Conservation (phyloP, 2,329 filamentous ascomycete species). For the Gaeumannomyces sp. region DNA sequence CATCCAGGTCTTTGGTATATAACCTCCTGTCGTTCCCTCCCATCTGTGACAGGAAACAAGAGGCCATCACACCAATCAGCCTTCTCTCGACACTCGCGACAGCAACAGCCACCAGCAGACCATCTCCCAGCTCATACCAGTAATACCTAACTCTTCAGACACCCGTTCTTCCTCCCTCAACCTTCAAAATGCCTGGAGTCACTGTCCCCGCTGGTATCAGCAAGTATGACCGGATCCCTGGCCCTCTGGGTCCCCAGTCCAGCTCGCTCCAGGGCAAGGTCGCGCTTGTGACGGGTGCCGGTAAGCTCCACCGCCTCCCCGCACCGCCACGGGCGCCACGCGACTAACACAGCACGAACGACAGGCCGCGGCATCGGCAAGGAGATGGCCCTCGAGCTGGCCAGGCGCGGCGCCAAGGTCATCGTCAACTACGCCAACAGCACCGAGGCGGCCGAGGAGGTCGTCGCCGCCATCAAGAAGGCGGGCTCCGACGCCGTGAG, state of each 20-base stretch:
- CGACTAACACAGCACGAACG: not conserved
- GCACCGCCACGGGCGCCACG: not conserved
- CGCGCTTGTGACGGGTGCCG: conserved; percentile 25
- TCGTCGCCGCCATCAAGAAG: conserved; percentile 17
- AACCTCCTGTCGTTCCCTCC: not conserved
- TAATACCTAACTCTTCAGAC: not conserved
- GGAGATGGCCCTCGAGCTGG: conserved; percentile 45
- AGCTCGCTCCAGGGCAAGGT: conserved; percentile 22
- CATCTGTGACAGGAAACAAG: not conserved
- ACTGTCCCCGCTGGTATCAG: conserved; percentile 15
- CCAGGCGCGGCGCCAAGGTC: conserved; percentile 28
- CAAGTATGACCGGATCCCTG: conserved; percentile 27
- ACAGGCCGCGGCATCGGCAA: conserved; percentile 53
- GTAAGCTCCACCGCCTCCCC: not conserved
- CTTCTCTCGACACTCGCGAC: not conserved
- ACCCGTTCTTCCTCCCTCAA: not conserved
- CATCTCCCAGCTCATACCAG: not conserved
- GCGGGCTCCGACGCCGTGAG: conserved; percentile 19
- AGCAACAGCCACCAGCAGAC: not conserved
- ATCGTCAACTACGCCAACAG: conserved; percentile 25
- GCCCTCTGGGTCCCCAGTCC: conserved; percentile 24
- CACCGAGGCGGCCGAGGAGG: conserved; percentile 17
- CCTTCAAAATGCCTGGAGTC: conserved; percentile 18
- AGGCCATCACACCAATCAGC: not conserved
- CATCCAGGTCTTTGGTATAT: not conserved